phyloP scores from a whole-genome alignment of 148 eudicot species.

The Oxyria digyna region DNA sequence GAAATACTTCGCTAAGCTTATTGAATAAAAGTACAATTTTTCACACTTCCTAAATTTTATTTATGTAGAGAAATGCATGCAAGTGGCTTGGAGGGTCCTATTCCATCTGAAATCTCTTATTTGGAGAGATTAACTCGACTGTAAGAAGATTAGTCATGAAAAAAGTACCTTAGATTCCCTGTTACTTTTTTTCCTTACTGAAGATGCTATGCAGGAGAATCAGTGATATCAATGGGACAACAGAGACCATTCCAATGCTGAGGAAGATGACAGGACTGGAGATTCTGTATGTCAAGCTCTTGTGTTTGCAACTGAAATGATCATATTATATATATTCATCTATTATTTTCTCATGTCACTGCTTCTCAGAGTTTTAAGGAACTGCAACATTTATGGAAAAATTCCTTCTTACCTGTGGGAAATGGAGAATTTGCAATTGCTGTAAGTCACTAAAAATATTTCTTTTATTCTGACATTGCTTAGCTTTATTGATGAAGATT shows the following conservation, averaged over 20 bases:
- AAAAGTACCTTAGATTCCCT: background rate
- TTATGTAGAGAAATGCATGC: constrained; percentile 58
- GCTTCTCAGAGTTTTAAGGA: constrained; percentile 54
- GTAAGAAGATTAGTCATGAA: constrained; percentile 27
- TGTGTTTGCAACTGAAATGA: background rate
- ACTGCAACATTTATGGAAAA: constrained; percentile 55
- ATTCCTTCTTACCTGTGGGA: constrained; percentile 54
- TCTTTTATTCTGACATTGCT: background rate
- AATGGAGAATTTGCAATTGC: constrained; percentile 22
- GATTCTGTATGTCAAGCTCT: constrained; percentile 24
- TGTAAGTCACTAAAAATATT: constrained; percentile 32
- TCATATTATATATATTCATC: background rate
- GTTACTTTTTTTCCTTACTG: background rate
- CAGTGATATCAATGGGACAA: constrained; percentile 47
- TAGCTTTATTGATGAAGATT: background rate
- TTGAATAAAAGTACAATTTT: background rate
- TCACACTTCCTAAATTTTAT: constrained; percentile 5
- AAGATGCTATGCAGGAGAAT: constrained; percentile 44
- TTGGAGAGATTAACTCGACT: constrained; percentile 29
- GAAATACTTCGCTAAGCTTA: background rate
- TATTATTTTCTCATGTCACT: background rate
- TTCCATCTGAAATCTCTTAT: constrained; percentile 41
- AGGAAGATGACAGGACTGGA: constrained; percentile 24
- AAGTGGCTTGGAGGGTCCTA: constrained; percentile 65
- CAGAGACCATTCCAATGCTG: constrained; percentile 39